Evolutionary conservation across 768 basidiomycete species (phyloP).

Genomic region (Butyriboletus loyo): DNA sequence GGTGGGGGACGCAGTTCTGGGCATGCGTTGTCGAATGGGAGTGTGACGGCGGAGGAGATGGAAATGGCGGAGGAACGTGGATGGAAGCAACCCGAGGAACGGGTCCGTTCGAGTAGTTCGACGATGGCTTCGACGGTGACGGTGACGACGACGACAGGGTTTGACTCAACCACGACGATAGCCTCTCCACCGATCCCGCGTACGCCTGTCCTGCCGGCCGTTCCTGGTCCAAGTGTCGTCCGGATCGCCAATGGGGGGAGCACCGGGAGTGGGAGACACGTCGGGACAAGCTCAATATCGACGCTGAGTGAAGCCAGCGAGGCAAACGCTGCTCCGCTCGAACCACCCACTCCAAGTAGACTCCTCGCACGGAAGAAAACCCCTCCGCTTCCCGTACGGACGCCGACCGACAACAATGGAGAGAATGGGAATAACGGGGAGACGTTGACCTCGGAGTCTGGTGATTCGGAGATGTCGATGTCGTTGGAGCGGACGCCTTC

Average conservation of each 20-base stretch:
- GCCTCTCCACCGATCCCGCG: conserved; percentile 39
- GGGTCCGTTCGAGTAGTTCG: neutral
- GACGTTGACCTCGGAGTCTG: conserved; percentile 25
- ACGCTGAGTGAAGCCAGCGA: conserved; percentile 28
- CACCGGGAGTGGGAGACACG: conserved; percentile 12
- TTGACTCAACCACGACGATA: conserved; percentile 39
- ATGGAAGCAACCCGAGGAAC: conserved; percentile 31
- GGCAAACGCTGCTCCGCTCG: conserved; percentile 12
- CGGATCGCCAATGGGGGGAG: conserved; percentile 31
- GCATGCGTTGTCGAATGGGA: conserved; percentile 17
- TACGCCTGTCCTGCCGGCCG: conserved; percentile 34
- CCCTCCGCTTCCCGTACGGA: conserved; percentile 23
- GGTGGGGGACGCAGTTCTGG: conserved; percentile 32
- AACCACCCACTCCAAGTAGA: conserved; percentile 26
- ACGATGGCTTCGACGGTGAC: neutral
- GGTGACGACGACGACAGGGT: conserved; percentile 9
- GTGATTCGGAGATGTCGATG: conserved; percentile 39
- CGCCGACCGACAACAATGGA: neutral
- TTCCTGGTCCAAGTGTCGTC: conserved; percentile 10
- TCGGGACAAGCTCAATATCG: conserved; percentile 29
- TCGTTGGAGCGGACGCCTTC: conserved; percentile 30
- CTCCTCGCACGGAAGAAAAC: conserved; percentile 40
- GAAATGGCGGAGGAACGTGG: conserved; percentile 23
- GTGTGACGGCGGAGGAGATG: conserved; percentile 21
- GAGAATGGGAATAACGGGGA: neutral